Conservation (phyloP, 495 filamentous ascomycete species). For the Penicillium taxi region DNA sequence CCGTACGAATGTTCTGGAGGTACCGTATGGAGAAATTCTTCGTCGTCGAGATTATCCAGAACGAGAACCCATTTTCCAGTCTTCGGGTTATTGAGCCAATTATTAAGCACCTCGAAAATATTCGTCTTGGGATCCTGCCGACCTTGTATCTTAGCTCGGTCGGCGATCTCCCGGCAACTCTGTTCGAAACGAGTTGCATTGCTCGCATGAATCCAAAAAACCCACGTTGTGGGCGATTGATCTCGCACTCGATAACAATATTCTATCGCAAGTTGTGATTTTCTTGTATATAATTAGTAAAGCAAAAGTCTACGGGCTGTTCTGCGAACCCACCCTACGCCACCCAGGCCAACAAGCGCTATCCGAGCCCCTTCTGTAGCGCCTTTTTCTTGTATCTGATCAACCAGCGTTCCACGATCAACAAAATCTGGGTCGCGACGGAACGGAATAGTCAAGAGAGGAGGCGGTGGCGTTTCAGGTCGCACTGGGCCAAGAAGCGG, state of each 20-base stretch:
- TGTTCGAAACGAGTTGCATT: slow-evolving; percentile 32
- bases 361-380: slow-evolving; percentile 2
- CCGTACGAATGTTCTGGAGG: background rate
- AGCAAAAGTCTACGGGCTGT: background rate
- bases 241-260: slow-evolving; percentile 27
- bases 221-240: slow-evolving; percentile 35
- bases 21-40: slow-evolving; percentile 15
- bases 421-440: slow-evolving; percentile 7
- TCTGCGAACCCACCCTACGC: background rate
- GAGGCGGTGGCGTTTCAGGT: slow-evolving; percentile 3
- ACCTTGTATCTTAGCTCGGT: slow-evolving; percentile 25
- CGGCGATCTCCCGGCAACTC: slow-evolving; percentile 32
- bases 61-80: slow-evolving; percentile 6
- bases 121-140: slow-evolving; percentile 29
- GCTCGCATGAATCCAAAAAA: slow-evolving; percentile 35
- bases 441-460: slow-evolving; percentile 5
- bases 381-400: slow-evolving; percentile 2
- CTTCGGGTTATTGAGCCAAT: slow-evolving; percentile 29
- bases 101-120: slow-evolving; percentile 30
- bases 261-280: slow-evolving; percentile 36
- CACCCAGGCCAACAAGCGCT: slow-evolving; percentile 4
- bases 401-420: slow-evolving; percentile 1
- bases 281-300: slow-evolving; percentile 14
- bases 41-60: slow-evolving; percentile 10
- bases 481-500: slow-evolving; percentile 6